Evolutionary conservation across 352 stramenopile species (phyloP), one percentile per base, ranked within the genome.

Genomic region (Pythium monospermum): DNA sequence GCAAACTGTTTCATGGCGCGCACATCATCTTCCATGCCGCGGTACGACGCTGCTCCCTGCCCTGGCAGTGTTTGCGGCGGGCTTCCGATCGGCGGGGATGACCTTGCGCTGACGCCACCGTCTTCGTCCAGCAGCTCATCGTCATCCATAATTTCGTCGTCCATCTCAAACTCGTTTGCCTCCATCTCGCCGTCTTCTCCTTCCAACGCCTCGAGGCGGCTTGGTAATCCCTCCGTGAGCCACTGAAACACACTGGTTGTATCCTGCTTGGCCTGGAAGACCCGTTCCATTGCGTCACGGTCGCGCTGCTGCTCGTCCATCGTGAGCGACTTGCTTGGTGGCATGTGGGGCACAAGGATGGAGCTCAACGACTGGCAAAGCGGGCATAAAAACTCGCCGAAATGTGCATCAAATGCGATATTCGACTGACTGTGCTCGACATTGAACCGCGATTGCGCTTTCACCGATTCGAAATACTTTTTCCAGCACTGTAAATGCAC

Each of bases 321-420:
- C 25, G 77, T 86, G 25, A 87, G 54, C 6, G 71, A 64, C n/a
- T 59, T 53, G 50, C 67, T 83, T 36, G 85, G 64, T 0, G 75
- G 65, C 4, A 96, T 50, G 45, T 87, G 85, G 11, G 87, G 87
- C 26, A 97, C 70, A 2, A 96, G 66, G 64, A 94, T 89, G n/a
- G 91, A 96, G 56, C 84, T 95, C 15, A 97, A 70, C 13, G 74
- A 71, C 55, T 97, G 93, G 49, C 89, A 97, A 15, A 97, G 59
- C 4, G 89, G 89, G 39, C 89, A 97, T 13, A 96, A 65, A 45
- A 96, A 96, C 61, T 97, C 87, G 12, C 81, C 76, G 39, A 82
- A 80, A 33, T 87, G 58, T 1, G 91, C 76, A 45, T 96, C 83
- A 25, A 96, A 92, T 13, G 84, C 83, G 16, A 94, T 86, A 38